Evolutionary conservation across 441 rosid species (phyloP), one percentile per base, ranked within the genome.

Genomic region (Eutrema salsugineum): DNA sequence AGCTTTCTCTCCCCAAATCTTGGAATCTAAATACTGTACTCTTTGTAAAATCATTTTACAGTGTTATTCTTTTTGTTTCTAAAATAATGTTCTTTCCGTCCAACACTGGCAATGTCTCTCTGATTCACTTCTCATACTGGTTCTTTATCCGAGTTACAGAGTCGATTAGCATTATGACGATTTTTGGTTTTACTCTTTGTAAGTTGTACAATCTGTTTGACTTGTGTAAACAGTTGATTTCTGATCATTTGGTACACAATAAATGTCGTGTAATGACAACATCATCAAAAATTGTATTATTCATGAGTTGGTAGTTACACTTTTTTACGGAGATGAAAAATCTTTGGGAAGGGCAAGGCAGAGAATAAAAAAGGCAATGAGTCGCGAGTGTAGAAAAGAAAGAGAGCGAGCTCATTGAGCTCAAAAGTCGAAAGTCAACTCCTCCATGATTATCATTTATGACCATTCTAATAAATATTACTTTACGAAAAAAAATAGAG

Each of bases 91-190:
- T 11, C 3, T 20, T 20, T 11, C 8, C 28, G 32, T 49, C 32
- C 32, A 20, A 22, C 33, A 11, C 16, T 50, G 15, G 86, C 77
- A 51, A 1, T 80, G 89, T 35, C 82, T 85, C 35, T 84, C 81
- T 1, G 87, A 83, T 59, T 44, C 9, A 15, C 55, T 49, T 49
- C 32, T 22, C 14, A 2, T 19, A 19, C 12, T 47, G 14, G 24
- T 47, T 17, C 12, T 27, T 27, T 20, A 20, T 2, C 3, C 28
- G 28, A 27, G 28, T 27, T 8, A 17, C 2, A 3, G 53, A 48
- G n/a, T 5, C 28, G 6, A 2, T 49, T 11, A 20, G 49, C 22
- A 11, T 8, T 8, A 8, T 35, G 12, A 15, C 8, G 20, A 16
- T 6, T 46, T 46, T 8, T 46, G 24, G 50, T 17, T 14, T 14